Evolutionary conservation across 495 filamentous ascomycete species (phyloP).

Genomic region (Trichoderma virens): DNA sequence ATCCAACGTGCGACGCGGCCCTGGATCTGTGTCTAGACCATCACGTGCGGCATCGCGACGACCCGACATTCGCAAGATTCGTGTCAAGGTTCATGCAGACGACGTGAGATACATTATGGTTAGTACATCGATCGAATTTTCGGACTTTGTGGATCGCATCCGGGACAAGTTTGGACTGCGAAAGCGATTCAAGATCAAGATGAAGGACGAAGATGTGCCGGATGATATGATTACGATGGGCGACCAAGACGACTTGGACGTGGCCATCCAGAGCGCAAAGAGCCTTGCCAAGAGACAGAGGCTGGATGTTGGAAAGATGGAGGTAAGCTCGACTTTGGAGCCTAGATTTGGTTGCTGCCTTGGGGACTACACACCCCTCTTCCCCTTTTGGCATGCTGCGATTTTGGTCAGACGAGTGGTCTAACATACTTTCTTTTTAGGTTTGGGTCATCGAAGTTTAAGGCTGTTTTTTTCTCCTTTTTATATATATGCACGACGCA

Average conservation of each 20-base stretch:
- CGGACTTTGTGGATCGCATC: conserved; percentile 67
- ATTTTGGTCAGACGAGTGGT: not conserved
- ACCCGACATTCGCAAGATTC: conserved; percentile 52
- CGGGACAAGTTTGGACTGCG: conserved; percentile 72
- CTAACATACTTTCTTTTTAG: conserved; percentile 31
- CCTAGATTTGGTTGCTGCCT: not conserved
- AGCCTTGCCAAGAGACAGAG: conserved; percentile 63
- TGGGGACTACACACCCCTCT: not conserved
- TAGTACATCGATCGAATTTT: conserved; percentile 59
- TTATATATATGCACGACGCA: conserved; percentile 13
- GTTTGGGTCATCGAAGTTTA: conserved; percentile 61
- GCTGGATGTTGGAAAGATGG: conserved; percentile 86
- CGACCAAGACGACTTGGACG: conserved; percentile 91
- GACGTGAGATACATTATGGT: conserved; percentile 96
- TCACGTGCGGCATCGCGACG: conserved; percentile 37
- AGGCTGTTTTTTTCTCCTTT: conserved; percentile 5
- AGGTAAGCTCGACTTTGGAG: conserved; percentile 53
- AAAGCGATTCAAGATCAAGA: conserved; percentile 69
- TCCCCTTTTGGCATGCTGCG: not conserved
- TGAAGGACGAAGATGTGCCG: conserved; percentile 66
- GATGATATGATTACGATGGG: conserved; percentile 95
- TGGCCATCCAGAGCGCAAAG: conserved; percentile 63
- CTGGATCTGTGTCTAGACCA: conserved; percentile 31
- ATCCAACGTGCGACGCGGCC: conserved; percentile 32
- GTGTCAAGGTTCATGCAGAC: conserved; percentile 84